Evolutionary conservation across 306 rosid genomes (phyloP).

Genomic region (Cercis canadensis): DNA sequence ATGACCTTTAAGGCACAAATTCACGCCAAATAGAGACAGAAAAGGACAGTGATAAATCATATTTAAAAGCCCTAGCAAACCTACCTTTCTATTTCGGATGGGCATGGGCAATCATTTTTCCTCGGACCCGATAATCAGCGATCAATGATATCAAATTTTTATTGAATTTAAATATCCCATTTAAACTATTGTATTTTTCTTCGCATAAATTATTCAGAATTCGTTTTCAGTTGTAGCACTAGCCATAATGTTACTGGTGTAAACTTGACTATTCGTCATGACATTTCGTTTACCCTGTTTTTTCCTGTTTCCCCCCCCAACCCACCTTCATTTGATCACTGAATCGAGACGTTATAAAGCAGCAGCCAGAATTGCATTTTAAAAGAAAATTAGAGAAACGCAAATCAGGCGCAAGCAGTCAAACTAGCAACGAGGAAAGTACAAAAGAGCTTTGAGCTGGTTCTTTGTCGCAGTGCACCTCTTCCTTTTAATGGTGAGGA

Average conservation of each 20-base stretch:
- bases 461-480: slow-evolving; percentile 10
- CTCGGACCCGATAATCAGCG: not conserved
- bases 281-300: slow-evolving; percentile 45
- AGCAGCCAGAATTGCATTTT: not conserved
- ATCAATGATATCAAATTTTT: slow-evolving; percentile 1
- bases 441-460: slow-evolving; percentile 16
- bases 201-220: not conserved
- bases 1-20: not conserved
- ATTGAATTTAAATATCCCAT: not conserved
- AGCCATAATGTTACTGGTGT: not conserved
- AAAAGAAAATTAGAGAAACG: not conserved
- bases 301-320: slow-evolving; percentile 39
- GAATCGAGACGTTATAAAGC: slow-evolving; percentile 44
- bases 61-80: slow-evolving; percentile 4
- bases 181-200: not conserved
- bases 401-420: slow-evolving; percentile 24
- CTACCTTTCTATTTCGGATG: slow-evolving; percentile 9
- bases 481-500: not conserved
- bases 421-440: not conserved
- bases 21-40: slow-evolving; percentile 21
- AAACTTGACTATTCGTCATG: slow-evolving; percentile 44
- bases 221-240: not conserved
- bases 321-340: slow-evolving; percentile 34
- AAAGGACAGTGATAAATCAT: slow-evolving; percentile 11
- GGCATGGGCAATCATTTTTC: slow-evolving; percentile 31